Evolutionary conservation across 441 rosid genomes (phyloP).

Genomic region (Croton laevigatus): DNA sequence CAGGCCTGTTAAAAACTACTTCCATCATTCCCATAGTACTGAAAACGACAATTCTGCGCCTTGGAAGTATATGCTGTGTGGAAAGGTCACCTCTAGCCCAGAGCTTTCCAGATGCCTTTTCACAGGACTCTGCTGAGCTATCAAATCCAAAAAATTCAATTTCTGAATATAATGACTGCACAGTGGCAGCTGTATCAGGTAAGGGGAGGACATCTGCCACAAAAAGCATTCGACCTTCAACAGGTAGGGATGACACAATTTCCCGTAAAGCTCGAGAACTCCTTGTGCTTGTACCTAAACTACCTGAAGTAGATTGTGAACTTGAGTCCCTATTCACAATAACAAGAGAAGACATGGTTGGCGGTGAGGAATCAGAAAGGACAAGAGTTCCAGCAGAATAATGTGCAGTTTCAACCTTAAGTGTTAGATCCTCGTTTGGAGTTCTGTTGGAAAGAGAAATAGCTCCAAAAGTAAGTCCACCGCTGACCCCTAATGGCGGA

Average conservation of each 20-base stretch:
- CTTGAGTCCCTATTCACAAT: constrained; percentile 78
- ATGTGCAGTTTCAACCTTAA: constrained; percentile 83
- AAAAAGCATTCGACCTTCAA: constrained; percentile 98
- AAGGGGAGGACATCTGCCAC: constrained; percentile 86
- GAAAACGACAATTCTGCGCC: constrained; percentile 79
- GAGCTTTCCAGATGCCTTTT: constrained; percentile 77
- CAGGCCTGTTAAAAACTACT: constrained; percentile 90
- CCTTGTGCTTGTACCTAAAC: constrained; percentile 61
- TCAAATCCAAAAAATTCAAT: constrained; percentile 76
- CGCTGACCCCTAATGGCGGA: constrained; percentile 85
- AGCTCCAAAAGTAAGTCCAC: constrained; percentile 86
- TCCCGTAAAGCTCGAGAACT: constrained; percentile 83
- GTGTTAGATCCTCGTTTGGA: constrained; percentile 72
- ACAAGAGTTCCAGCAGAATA: constrained; percentile 87
- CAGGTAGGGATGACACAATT: constrained; percentile 75
- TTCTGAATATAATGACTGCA: constrained; percentile 82
- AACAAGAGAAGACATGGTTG: constrained; percentile 85
- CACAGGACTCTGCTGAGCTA: constrained; percentile 64
- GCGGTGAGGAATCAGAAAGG: constrained; percentile 90
- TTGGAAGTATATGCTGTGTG: constrained; percentile 85
- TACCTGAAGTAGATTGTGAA: constrained; percentile 55
- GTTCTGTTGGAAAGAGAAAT: constrained; percentile 70
- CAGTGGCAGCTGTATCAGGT: constrained; percentile 73
- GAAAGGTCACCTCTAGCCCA: constrained; percentile 98
- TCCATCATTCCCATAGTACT: constrained; percentile 99